Conservation (phyloP, 139 green algal genomes). For the Astrephomene gubernaculifera region DNA sequence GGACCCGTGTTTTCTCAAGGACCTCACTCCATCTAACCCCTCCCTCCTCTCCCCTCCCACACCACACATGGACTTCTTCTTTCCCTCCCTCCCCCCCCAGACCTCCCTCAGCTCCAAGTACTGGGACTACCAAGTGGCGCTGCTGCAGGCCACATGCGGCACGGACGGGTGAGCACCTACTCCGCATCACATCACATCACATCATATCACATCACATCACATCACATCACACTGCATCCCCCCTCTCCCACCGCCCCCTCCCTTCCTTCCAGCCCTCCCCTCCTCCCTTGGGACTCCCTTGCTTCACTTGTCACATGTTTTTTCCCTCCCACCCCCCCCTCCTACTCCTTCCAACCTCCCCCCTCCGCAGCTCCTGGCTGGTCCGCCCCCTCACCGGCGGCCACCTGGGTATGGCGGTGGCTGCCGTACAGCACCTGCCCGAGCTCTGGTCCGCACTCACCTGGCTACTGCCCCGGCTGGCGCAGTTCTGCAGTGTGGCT, state of each 20-base stretch:
- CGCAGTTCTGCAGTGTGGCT: constrained; percentile 25
- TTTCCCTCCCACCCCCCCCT: not conserved
- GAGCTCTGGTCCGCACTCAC: constrained; percentile 44
- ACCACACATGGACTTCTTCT: too few species aligned
- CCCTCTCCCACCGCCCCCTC: too few species aligned
- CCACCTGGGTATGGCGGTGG: constrained; percentile 1
- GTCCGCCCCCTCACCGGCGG: not conserved
- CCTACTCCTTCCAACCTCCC: too few species aligned
- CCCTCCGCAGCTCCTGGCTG: constrained; percentile 18
- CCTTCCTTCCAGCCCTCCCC: too few species aligned
- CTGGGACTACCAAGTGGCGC: constrained; percentile 22
- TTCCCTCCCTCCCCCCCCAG: not conserved
- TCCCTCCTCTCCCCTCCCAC: not conserved
- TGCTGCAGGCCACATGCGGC: constrained; percentile 13
- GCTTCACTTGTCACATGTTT: too few species aligned
- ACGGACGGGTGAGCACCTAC: constrained; percentile 12
- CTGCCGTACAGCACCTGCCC: constrained; percentile 36
- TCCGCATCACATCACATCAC: too few species aligned
- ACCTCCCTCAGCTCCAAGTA: constrained; percentile 29
- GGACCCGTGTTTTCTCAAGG: not conserved
- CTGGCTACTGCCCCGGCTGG: constrained; percentile 37
- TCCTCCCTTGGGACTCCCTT: too few species aligned
- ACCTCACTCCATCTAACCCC: too few species aligned
- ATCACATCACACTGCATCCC: too few species aligned
- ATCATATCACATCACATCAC: too few species aligned